These are phyloP conservation scores for Wickerhamomyces kurtzmanii DNA, from an alignment of 805 yeast genomes.

Conservation along the genomic window DNA sequence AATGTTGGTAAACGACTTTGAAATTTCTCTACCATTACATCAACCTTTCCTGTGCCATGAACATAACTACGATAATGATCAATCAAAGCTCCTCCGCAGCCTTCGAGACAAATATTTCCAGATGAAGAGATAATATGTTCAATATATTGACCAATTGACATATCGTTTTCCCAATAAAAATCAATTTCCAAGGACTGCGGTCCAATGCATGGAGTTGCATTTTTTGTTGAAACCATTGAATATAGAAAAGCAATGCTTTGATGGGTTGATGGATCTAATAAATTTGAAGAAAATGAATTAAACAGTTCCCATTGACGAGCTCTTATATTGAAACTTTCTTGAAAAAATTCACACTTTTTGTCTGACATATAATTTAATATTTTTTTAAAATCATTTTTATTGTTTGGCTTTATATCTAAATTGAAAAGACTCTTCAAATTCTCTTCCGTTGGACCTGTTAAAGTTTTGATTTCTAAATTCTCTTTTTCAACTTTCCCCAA, in stretches of 20 bases:
- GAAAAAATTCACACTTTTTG: constrained; percentile 19
- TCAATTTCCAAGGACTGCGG: constrained; percentile 82
- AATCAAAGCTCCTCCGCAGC: constrained; percentile 59
- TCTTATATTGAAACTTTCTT: constrained; percentile 20
- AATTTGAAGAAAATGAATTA: constrained; percentile 37
- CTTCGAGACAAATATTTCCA: constrained; percentile 61
- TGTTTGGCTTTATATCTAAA: constrained; percentile 12
- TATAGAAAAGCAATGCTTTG: constrained; percentile 72
- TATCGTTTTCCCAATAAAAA: constrained; percentile 85
- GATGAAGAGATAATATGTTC: constrained; percentile 73
- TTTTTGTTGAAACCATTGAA: constrained; percentile 73
- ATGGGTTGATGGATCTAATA: constrained; percentile 64
- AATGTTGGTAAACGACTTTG: constrained; percentile 48
- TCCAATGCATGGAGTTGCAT: constrained; percentile 88
- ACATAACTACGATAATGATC: constrained; percentile 84
- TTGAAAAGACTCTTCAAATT: constrained; percentile 11
- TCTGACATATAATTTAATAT: constrained; percentile 21
- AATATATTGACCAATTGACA: constrained; percentile 79
- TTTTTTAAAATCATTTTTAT: constrained; percentile 20
- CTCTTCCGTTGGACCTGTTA: constrained; percentile 12
- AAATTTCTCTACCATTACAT: constrained; percentile 58
- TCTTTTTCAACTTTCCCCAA: constrained; percentile 16
- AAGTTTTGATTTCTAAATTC: constrained; percentile 11
- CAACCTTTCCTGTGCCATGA: constrained; percentile 79
- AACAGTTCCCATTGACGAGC: constrained; percentile 63